Conservation (phyloP, 2,329 filamentous ascomycete genomes). For the Bipolaris gigantea region DNA sequence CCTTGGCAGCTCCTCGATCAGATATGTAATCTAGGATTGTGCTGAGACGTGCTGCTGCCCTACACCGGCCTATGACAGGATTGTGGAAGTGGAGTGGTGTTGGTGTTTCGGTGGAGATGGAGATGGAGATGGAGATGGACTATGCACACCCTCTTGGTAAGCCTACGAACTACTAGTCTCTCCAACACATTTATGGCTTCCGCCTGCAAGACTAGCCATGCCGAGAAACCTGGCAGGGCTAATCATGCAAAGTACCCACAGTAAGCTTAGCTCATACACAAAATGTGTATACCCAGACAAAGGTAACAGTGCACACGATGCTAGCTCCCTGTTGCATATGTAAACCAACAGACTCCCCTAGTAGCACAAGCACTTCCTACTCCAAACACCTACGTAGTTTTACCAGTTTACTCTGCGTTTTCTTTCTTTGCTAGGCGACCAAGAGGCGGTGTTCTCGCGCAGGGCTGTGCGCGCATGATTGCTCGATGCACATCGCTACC, state of each 20-base stretch:
- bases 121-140: too few species aligned
- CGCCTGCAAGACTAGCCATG: not conserved
- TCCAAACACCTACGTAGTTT: too few species aligned
- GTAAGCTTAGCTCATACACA: not conserved
- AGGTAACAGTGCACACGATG: too few species aligned
- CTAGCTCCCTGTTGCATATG: too few species aligned
- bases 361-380: too few species aligned
- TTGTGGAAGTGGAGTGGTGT: not conserved
- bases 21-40: not conserved
- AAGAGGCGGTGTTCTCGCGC: not conserved
- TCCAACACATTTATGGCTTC: not conserved
- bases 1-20: not conserved
- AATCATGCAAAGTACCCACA: not conserved
- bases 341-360: too few species aligned
- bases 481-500: not conserved
- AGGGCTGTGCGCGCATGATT: not conserved
- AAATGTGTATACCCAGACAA: too few species aligned
- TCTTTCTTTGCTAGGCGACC: too few species aligned
- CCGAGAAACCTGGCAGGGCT: not conserved
- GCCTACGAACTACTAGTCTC: not conserved
- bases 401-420: too few species aligned
- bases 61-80: not conserved
- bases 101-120: not conserved
- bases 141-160: not conserved
- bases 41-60: not conserved